Evolutionary conservation across 495 filamentous ascomycete species (phyloP).

Genomic region (Extremus antarcticus): DNA sequence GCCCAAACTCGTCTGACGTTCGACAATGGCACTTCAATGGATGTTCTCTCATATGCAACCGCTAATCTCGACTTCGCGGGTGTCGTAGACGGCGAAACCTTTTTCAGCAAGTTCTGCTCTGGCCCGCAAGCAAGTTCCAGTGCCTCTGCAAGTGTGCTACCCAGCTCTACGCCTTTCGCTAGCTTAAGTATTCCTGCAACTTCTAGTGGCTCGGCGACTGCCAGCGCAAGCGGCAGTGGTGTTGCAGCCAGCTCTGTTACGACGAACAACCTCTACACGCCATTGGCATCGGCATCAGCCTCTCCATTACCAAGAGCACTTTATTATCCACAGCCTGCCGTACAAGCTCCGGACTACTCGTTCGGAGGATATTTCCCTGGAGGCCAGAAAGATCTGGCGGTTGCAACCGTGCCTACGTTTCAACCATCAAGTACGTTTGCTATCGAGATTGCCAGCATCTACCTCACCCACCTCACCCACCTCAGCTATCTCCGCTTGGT

Average conservation of each 20-base stretch:
- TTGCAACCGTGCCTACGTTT: constrained; percentile 44
- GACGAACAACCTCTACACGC: background rate
- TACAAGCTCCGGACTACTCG: background rate
- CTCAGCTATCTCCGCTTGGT: too few relatives aligned
- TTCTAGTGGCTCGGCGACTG: background rate
- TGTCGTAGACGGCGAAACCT: constrained; percentile 1
- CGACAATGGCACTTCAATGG: constrained; percentile 1
- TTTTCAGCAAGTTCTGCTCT: constrained; percentile 5
- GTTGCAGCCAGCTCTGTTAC: background rate
- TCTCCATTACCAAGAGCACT: background rate
- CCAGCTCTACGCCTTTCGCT: background rate
- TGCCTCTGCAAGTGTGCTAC: background rate
- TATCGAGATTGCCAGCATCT: too few relatives aligned
- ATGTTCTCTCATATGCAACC: background rate
- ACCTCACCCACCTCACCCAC: too few relatives aligned
- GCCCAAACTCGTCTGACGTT: constrained; percentile 7
- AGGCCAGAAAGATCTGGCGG: constrained; percentile 20
- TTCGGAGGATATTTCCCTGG: constrained; percentile 11
- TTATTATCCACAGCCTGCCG: background rate
- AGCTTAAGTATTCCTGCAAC: background rate
- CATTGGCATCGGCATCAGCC: background rate
- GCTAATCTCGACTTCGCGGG: background rate
- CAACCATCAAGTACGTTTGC: too few relatives aligned
- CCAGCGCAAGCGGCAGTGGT: background rate
- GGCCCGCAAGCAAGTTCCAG: background rate